phyloP scores from a whole-genome alignment of 2,329 filamentous ascomycete species.

The Alternaria viburni region DNA sequence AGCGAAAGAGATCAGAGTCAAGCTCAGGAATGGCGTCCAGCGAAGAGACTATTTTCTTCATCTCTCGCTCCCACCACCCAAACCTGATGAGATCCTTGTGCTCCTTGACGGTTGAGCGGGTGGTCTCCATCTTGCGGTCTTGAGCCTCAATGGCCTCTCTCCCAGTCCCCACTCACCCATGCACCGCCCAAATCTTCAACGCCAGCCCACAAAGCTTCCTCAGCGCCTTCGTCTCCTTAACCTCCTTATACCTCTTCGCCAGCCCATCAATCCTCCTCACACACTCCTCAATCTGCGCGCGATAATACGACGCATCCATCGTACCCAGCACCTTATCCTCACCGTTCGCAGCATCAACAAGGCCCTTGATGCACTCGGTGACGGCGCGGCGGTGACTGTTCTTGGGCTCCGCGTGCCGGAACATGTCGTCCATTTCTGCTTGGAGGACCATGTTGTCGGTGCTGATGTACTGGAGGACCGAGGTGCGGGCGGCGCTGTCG shows the following conservation, averaged over 20 bases:
- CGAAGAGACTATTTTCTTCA: not conserved
- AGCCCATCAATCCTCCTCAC: not conserved
- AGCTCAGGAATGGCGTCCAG: not conserved
- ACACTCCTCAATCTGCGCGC: conserved; percentile 1
- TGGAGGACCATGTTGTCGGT: conserved; percentile 1
- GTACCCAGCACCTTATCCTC: not conserved
- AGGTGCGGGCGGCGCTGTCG: not conserved
- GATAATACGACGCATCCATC: not conserved
- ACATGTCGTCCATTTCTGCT: not conserved
- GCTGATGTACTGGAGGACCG: not conserved
- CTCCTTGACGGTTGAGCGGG: too few relatives aligned
- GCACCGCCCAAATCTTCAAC: conserved; percentile 1
- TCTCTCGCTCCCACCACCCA: not conserved
- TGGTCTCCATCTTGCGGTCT: too few relatives aligned
- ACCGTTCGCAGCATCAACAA: not conserved
- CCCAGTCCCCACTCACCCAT: not conserved
- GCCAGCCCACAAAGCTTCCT: conserved; percentile 3
- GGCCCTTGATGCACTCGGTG: not conserved
- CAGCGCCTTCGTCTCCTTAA: conserved; percentile 1
- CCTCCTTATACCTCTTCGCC: not conserved
- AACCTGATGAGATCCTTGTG: too few relatives aligned
- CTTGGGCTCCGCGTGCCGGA: not conserved
- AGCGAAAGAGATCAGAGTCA: not conserved
- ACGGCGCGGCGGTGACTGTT: not conserved
- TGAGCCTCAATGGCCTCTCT: too few relatives aligned